Base-by-base conservation (phyloP, 2,329 filamentous ascomycete species). In the Knufia fluminis region DNA sequence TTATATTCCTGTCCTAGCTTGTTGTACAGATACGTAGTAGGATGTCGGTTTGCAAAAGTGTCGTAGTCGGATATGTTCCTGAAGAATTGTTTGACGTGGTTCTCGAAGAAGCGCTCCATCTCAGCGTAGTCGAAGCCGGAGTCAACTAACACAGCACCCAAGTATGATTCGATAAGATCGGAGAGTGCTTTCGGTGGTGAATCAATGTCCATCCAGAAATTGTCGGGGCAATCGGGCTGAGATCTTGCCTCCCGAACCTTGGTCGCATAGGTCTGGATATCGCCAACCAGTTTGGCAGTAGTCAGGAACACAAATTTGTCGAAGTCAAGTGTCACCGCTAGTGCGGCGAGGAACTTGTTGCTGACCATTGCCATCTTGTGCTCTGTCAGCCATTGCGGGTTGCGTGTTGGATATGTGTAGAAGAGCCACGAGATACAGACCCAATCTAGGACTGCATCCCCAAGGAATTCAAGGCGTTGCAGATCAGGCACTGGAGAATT, bases 301-400 rank as follows among this genome's bases (percentile, higher is more conserved):
- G 46, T 51, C 49, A 71, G 70, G 2, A 74, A 76, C 14, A 97
- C 68, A 62, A 91, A 82, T 43, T 73, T 78, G 62, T 96, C 82
- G 49, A 97, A 83, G 0, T 78, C 83, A 0, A 97, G 76, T 42
- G 79, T 76, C 2, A 94, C 86, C 52, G 85, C 85, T 2, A 97
- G 72, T 16, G 82, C 86, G 1, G 86, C 88, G 1, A 96, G 75
- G 62, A 97, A 98, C 53, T 90, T 89, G 69, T 98, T 98, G 47
- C 87, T 92, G 0, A 92, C 90, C 86, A 98, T 96, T n/a, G 90
- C 88, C 82, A 94, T 96, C 69, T 97, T 97, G 74, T 97, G 91
- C 67, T 97, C 92, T 0, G 92, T 97, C 52, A 98, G 74, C 91
- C 91, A 97, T 64, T 97, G 90, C 0, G 92, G 91, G 60, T 95